Evolutionary conservation across 1,139 yeast genomes (phyloP), one percentile per base, ranked within the genome.

Genomic region (Sugiyamaella paludigena): DNA sequence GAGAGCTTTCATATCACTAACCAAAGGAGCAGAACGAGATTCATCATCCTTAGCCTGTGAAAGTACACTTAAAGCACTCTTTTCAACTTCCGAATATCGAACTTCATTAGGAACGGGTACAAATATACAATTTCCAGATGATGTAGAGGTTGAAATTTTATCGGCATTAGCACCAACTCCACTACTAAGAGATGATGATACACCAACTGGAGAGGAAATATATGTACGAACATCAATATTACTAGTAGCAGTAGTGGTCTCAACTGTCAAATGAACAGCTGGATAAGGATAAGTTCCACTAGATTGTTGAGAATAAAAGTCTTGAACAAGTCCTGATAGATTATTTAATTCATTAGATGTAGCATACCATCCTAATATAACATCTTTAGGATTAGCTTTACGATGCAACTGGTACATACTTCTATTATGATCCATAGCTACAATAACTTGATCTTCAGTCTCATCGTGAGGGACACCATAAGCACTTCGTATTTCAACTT

Each of bases 351-450:
- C 77, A 19, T 76, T 70, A 37, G 80, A 72, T 32, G 91, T 83
- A 46, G 94, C 86, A 68, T 86, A 87, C 96, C 96, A 88, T 49
- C 96, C 96, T 51, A 88, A 77, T 48, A 88, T 86, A 45, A 78
- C 76, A 60, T 84, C 87, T 65, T 85, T 85, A 50, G 94, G 92
- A 67, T 83, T 85, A 34, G 94, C 83, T 64, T 81, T 81, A 70
- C 84, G 85, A 70, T 86, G 83, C 63, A 88, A 74, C 60, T 81
- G 84, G 68, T 76, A 85, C 70, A 86, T 78, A 36, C 81, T 71
- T 65, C 83, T 82, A 73, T 85, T 87, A 62, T 81, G 83, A 62
- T 84, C 92, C 58, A 87, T 82, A 61, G 83, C 91, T 57, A 87
- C 84, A 58, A 83, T 79, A 56, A 85, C 79, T 58, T 77, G 79